Evolutionary conservation across 345 rosid genomes (phyloP).

Genomic region (Lumnitzera racemosa): DNA sequence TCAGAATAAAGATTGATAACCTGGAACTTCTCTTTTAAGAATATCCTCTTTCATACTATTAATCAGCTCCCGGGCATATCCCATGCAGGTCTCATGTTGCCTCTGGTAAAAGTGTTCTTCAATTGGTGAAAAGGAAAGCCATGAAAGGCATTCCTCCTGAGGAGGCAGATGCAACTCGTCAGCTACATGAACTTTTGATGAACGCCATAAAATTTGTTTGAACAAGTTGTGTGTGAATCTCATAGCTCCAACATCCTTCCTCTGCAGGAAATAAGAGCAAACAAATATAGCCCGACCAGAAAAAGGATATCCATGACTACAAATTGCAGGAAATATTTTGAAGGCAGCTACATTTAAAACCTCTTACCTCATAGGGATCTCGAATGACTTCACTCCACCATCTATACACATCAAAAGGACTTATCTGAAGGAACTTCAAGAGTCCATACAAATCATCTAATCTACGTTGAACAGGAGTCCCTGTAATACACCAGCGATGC

Average conservation of each 20-base stretch:
- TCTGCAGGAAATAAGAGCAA: constrained; percentile 36
- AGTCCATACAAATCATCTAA: constrained; percentile 94
- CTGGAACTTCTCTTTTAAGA: constrained; percentile 59
- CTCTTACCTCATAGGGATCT: constrained; percentile 81
- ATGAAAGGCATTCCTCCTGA: constrained; percentile 81
- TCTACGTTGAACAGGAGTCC: constrained; percentile 93
- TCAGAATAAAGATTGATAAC: constrained; percentile 19
- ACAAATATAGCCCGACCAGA: too few species aligned
- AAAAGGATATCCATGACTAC: too few species aligned
- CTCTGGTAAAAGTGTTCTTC: constrained; percentile 92
- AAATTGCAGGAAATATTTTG: neutral
- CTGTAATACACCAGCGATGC: constrained; percentile 92
- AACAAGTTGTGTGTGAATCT: constrained; percentile 69
- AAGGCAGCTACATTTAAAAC: neutral
- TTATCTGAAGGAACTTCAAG: constrained; percentile 64
- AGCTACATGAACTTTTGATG: constrained; percentile 78
- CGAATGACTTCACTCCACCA: constrained; percentile 92
- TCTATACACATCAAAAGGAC: constrained; percentile 69
- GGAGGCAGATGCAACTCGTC: constrained; percentile 92
- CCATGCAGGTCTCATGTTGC: constrained; percentile 93
- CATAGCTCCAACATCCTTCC: constrained; percentile 58
- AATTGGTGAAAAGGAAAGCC: constrained; percentile 86
- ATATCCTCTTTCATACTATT: constrained; percentile 71
- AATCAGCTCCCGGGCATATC: constrained; percentile 83
- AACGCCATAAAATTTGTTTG: constrained; percentile 94